Evolutionary conservation across 441 rosid genomes (phyloP).

Genomic region (Francoa sonchifolia): DNA sequence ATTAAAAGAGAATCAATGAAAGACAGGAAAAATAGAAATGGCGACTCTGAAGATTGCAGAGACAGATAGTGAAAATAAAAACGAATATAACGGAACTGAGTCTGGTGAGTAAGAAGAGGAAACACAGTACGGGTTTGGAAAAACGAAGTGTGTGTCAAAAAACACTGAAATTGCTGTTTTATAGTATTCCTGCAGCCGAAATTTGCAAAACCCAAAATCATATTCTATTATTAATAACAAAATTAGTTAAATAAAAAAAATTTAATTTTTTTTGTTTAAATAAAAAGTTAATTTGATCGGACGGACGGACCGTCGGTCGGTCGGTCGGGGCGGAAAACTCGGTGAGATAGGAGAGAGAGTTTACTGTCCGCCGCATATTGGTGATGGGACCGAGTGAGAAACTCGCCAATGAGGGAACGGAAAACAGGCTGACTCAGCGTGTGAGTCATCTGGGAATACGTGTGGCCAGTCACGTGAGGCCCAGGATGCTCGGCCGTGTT

Average conservation of each 20-base stretch:
- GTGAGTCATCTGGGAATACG: too few species aligned
- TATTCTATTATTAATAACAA: constrained; percentile 5
- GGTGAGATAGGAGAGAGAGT: constrained; percentile 9
- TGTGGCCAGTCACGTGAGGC: constrained; percentile 59
- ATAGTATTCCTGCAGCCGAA: constrained; percentile 52
- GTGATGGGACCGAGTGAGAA: not conserved
- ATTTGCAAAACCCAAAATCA: too few species aligned
- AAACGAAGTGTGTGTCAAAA: constrained; percentile 15
- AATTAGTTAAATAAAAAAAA: too few species aligned
- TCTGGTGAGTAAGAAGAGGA: constrained; percentile 6
- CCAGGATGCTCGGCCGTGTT: constrained; percentile 89
- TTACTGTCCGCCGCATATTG: constrained; percentile 36
- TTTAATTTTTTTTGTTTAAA: constrained; percentile 4
- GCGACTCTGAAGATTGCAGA: too few species aligned
- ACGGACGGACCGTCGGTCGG: constrained; percentile 5
- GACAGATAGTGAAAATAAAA: too few species aligned
- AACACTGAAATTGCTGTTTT: constrained; percentile 45
- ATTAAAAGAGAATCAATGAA: too few species aligned
- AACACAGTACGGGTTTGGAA: constrained; percentile 20
- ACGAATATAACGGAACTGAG: too few species aligned
- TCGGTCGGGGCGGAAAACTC: constrained; percentile 7
- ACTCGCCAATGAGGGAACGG: constrained; percentile 19
- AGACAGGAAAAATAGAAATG: too few species aligned
- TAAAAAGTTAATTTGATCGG: not conserved
- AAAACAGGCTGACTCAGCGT: too few species aligned